Conservation (phyloP, 2,329 filamentous ascomycete genomes). For the Byssothecium circinans region DNA sequence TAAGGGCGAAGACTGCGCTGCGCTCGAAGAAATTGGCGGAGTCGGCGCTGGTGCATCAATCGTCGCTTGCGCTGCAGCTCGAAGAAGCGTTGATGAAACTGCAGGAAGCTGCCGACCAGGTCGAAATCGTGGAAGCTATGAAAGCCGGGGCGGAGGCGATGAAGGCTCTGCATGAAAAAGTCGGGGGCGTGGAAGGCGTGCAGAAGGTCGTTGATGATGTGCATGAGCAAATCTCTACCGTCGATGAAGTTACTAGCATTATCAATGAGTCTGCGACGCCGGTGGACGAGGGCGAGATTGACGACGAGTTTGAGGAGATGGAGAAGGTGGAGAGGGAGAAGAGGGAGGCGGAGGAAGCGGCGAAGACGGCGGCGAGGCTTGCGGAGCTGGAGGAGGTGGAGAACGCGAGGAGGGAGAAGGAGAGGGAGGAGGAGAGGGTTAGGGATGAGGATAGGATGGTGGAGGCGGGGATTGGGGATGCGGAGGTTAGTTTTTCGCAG, state of each 20-base stretch:
- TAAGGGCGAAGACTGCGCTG: slow-evolving; percentile 75
- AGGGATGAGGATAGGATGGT: slow-evolving; percentile 19
- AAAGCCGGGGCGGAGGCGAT: slow-evolving; percentile 74
- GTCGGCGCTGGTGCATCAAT: slow-evolving; percentile 68
- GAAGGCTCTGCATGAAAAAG: slow-evolving; percentile 69
- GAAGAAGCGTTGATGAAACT: slow-evolving; percentile 83
- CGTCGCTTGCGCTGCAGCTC: slow-evolving; percentile 74
- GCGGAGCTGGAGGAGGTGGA: slow-evolving; percentile 39
- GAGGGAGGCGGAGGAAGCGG: slow-evolving; percentile 65
- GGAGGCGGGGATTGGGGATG: slow-evolving; percentile 9
- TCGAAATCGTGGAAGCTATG: slow-evolving; percentile 82
- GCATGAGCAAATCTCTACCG: slow-evolving; percentile 72
- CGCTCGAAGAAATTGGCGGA: slow-evolving; percentile 83
- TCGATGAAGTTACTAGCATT: slow-evolving; percentile 77
- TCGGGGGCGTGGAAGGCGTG: slow-evolving; percentile 75
- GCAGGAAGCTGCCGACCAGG: slow-evolving; percentile 81
- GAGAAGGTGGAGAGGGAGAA: slow-evolving; percentile 74
- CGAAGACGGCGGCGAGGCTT: slow-evolving; percentile 54
- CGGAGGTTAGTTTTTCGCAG: slow-evolving; percentile 9
- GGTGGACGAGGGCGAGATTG: slow-evolving; percentile 80
- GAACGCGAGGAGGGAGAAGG: slow-evolving; percentile 36
- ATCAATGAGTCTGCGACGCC: slow-evolving; percentile 61
- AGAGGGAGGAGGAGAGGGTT: slow-evolving; percentile 26
- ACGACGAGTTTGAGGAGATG: slow-evolving; percentile 81
- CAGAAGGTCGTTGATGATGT: slow-evolving; percentile 74